Evolutionary conservation across 495 filamentous ascomycete genomes (phyloP), one percentile per base, ranked within the genome.

Genomic region (Pseudotulostoma volvatum): DNA sequence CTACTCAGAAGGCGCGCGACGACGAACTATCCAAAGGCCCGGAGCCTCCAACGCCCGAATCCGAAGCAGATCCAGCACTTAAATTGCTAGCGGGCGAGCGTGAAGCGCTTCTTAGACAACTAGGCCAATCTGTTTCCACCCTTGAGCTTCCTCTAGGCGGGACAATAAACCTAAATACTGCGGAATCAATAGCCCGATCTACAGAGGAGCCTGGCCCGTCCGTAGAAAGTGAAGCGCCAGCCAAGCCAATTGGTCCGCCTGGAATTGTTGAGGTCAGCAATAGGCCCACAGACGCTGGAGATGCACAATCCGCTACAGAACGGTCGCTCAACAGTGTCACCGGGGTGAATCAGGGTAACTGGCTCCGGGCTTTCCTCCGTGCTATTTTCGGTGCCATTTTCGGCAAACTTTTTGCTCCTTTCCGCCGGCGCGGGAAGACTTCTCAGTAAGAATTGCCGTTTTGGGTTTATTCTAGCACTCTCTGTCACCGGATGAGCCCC

Each of bases 311-410:
- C 30, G 31, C 32, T 20, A 34, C 33, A 18, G 61, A 57, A 43
- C 63, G 55, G 54, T 64, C 63, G 54, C 58, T 64, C 36, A 53
- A 53, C 40, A 59, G 60, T 51, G 54, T 64, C 51, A 61, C 63
- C 50, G n/a, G n/a, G n/a, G 42, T 62, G 45, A 61, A 60, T 51
- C 41, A 49, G 38, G 58, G 61, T 46, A 59, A 53, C 49, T 67
- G 63, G 63, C 52, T 67, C 52, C 62, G 56, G 48, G 54, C 50
- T 38, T 51, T 67, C 42, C 46, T 63, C 45, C 61, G 61, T 41
- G 52, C 58, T 25, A 54, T 67, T 31, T 67, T 63, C 50, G 51
- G 48, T 21, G 52, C 49, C 39, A 57, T 67, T 47, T 56, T 64
- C 45, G 60, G 60, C 8, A 46, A 53, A 28, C 46, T 67, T 15